Conservation (phyloP, 2,329 filamentous ascomycete genomes). For the Geosmithia putterillii region DNA sequence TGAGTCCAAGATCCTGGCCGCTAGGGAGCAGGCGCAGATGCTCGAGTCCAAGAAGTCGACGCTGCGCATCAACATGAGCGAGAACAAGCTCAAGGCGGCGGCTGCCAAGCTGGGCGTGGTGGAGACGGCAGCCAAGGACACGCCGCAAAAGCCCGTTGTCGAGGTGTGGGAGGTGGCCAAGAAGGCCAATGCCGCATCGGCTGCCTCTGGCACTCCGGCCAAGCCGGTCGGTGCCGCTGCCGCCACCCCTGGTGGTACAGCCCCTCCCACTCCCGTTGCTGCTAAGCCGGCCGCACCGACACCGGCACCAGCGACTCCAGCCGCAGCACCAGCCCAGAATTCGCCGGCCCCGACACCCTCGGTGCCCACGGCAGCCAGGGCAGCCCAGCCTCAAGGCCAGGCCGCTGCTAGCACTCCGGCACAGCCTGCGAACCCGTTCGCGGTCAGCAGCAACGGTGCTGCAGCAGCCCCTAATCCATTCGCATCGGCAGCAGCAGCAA, state of each 20-base stretch:
- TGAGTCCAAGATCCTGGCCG: conserved; percentile 39
- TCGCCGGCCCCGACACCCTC: neutral
- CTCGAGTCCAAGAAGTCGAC: conserved; percentile 65
- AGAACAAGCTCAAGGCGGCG: conserved; percentile 52
- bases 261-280: neutral
- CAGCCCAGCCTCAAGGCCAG: neutral
- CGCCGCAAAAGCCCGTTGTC: conserved; percentile 67
- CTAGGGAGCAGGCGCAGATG: conserved; percentile 52
- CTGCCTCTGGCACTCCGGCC: conserved; percentile 7
- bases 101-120: conserved; percentile 68
- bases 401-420: neutral
- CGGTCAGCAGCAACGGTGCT: conserved; percentile 8
- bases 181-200: conserved; percentile 15
- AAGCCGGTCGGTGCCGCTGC: conserved; percentile 6
- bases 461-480: conserved; percentile 14
- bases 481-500: conserved; percentile 9
- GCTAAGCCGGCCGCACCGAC: conserved; percentile 5
- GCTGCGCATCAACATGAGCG: conserved; percentile 66
- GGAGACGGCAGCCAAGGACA: conserved; percentile 71
- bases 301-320: conserved; percentile 5
- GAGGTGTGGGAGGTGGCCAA: conserved; percentile 84
- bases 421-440: conserved; percentile 19
- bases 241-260: neutral
- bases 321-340: neutral
- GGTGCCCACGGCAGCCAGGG: neutral